Conservation (phyloP, 257 asterid species). For the Solanum piurae region DNA sequence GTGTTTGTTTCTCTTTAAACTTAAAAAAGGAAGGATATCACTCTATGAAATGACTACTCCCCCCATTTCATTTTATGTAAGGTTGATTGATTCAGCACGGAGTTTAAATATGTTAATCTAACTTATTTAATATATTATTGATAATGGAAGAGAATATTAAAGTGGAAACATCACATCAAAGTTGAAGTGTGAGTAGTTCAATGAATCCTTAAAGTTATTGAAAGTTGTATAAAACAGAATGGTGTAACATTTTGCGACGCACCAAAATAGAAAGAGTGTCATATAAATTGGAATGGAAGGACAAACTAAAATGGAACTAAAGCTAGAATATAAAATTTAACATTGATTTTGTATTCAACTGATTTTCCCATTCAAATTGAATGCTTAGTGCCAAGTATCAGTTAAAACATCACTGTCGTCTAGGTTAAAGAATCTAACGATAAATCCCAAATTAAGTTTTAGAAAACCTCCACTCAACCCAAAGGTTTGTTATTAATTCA, state of each 20-base stretch:
- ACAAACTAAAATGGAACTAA: neutral
- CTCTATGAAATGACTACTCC: neutral
- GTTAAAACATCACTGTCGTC: neutral
- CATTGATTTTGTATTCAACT: neutral
- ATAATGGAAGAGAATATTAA: neutral
- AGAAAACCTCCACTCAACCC: neutral
- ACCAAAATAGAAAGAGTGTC: neutral
- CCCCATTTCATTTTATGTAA: neutral
- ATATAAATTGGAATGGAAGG: neutral
- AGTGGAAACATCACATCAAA: neutral
- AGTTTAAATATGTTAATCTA: neutral
- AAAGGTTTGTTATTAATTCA: neutral
- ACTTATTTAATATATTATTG: neutral
- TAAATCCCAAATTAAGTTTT: neutral
- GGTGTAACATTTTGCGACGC: neutral
- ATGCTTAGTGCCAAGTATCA: neutral
- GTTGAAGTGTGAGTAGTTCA: neutral
- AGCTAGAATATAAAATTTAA: neutral
- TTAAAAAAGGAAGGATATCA: neutral
- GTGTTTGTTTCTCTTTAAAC: neutral
- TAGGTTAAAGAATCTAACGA: neutral
- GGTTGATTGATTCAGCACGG: neutral
- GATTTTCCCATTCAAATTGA: neutral
- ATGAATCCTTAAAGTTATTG: neutral
- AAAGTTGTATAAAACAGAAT: neutral